Percentiles rank a stretch among this genome's conserved stretches.
Conservation (phyloP, 306 rosid genomes). For the Gastrolobium villosum region DNA sequence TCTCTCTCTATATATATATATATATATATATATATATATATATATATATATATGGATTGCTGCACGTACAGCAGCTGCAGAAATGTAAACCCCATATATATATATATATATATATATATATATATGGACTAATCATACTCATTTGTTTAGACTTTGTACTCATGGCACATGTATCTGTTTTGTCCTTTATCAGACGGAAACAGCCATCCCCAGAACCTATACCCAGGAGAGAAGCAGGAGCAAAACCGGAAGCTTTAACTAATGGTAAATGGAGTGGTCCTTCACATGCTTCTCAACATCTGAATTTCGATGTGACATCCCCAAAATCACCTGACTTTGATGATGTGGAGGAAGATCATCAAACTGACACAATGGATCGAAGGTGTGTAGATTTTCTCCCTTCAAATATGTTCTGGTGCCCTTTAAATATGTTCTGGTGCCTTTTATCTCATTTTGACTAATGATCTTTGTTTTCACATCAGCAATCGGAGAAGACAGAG, state of each 20-base stretch:
- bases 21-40: background rate
- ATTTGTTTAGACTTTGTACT: constrained; percentile 5
- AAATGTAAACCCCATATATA: too few relatives aligned
- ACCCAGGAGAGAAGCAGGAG: constrained; percentile 62
- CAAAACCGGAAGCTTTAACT: constrained; percentile 69
- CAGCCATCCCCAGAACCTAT: constrained; percentile 83
- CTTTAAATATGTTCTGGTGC: background rate
- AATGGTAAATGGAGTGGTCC: constrained; percentile 85
- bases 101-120: too few relatives aligned
- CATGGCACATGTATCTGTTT: constrained; percentile 33
- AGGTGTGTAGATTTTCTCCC: constrained; percentile 56
- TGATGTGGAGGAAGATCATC: constrained; percentile 65
- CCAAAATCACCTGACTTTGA: constrained; percentile 82
- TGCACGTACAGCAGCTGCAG: too few relatives aligned
- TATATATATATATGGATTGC: background rate
- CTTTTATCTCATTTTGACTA: constrained; percentile 33
- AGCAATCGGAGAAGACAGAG: constrained; percentile 86
- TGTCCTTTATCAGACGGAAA: constrained; percentile 60
- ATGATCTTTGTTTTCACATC: constrained; percentile 36
- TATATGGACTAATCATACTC: background rate
- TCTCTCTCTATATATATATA: background rate
- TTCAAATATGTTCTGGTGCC: background rate
- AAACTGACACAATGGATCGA: constrained; percentile 69
- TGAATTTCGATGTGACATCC: constrained; percentile 67
- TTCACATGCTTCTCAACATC: constrained; percentile 62